Evolutionary conservation across 345 rosid species (phyloP).

Genomic region (Populus simonii): DNA sequence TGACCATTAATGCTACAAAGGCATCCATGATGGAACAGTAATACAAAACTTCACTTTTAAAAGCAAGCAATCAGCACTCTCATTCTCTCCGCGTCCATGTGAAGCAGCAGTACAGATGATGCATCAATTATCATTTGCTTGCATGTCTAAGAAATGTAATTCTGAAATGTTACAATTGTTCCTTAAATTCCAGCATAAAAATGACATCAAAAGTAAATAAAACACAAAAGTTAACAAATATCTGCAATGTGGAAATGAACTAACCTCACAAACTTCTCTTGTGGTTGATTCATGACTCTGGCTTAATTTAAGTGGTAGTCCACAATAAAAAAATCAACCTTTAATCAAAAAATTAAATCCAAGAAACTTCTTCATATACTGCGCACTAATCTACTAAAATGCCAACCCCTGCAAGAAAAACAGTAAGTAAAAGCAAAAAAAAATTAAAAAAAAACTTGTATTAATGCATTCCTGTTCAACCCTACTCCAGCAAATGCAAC

Average conservation of each 20-base stretch:
- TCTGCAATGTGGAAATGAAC: neutral
- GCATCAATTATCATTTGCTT: neutral
- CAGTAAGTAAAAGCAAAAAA: neutral
- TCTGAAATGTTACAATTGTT: neutral
- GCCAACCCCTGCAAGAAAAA: neutral
- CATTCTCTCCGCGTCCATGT: neutral
- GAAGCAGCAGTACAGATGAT: no score
- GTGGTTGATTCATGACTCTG: conserved; percentile 45
- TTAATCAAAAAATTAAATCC: conserved; percentile 4
- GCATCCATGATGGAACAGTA: neutral
- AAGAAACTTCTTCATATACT: conserved; percentile 16
- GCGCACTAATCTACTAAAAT: neutral
- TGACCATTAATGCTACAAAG: neutral
- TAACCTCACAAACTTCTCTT: conserved; percentile 64
- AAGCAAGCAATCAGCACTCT: neutral
- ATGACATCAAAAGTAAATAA: neutral
- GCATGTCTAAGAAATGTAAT: neutral
- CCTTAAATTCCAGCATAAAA: neutral
- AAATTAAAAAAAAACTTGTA: neutral
- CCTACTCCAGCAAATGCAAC: neutral
- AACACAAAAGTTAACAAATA: neutral
- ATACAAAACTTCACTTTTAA: neutral
- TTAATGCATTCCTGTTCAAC: neutral
- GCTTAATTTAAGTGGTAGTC: neutral
- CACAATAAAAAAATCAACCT: conserved; percentile 8